Conservation (phyloP, 495 filamentous ascomycete genomes). For the Evernia prunastri region DNA sequence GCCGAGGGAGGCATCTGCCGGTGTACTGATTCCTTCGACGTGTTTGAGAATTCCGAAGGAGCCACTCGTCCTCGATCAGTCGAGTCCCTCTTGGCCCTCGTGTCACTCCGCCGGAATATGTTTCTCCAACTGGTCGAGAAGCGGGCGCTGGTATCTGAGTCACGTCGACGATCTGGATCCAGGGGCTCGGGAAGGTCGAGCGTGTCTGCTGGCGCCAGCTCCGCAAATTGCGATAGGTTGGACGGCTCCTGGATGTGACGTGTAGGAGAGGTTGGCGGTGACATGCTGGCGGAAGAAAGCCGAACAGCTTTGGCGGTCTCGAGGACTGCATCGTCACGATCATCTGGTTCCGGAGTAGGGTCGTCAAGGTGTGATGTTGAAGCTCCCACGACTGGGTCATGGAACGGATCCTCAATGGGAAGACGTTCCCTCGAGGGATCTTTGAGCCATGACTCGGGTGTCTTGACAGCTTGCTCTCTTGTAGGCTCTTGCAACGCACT, state of each 20-base stretch:
- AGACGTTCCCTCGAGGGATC: constrained; percentile 24
- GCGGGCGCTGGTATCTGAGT: constrained; percentile 43
- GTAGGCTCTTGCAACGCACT: constrained; percentile 14
- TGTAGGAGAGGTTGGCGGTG: constrained; percentile 50
- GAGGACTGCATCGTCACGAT: constrained; percentile 41
- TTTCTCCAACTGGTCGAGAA: constrained; percentile 51
- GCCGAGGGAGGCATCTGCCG: constrained; percentile 40
- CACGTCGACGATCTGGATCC: constrained; percentile 37
- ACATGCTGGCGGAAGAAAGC: constrained; percentile 50
- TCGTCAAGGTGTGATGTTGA: constrained; percentile 28
- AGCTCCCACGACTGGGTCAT: constrained; percentile 29
- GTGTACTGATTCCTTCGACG: constrained; percentile 74
- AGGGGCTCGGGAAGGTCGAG: constrained; percentile 42
- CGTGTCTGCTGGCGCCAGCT: constrained; percentile 39
- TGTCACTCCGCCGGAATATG: constrained; percentile 64
- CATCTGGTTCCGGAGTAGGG: constrained; percentile 27
- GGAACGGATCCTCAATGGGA: constrained; percentile 16
- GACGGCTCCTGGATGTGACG: constrained; percentile 46
- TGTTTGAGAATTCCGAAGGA: constrained; percentile 65
- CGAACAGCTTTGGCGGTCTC: constrained; percentile 40
- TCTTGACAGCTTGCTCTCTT: constrained; percentile 24
- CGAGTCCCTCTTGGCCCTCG: constrained; percentile 51
- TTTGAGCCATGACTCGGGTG: constrained; percentile 26
- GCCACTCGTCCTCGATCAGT: constrained; percentile 49
- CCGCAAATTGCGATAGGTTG: constrained; percentile 50